phyloP scores from a whole-genome alignment of 2,329 filamentous ascomycete genomes.

The Fusarium lateritium region DNA sequence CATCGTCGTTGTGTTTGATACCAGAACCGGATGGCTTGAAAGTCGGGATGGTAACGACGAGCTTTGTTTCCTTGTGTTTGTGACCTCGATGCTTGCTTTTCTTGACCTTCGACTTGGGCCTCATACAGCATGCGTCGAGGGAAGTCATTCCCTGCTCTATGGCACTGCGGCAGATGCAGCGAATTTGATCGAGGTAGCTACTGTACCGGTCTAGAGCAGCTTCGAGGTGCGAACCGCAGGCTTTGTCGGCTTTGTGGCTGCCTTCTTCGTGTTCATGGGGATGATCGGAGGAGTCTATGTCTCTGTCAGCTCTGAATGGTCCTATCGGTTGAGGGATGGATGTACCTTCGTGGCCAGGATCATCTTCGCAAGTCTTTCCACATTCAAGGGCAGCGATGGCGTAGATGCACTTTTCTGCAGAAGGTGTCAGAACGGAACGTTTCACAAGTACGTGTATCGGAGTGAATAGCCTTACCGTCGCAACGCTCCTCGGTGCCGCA shows the following conservation, averaged over 20 bases:
- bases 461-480: not conserved
- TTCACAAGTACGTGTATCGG: no score
- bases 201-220: slow-evolving; percentile 55
- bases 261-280: slow-evolving; percentile 13
- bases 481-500: slow-evolving; percentile 21
- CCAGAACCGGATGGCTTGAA: not conserved
- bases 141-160: slow-evolving; percentile 48
- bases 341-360: slow-evolving; percentile 25
- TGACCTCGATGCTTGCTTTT: not conserved
- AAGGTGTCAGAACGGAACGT: rapidly evolving
- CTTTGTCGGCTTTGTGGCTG: slow-evolving; percentile 25
- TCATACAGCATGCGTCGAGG: slow-evolving; percentile 49
- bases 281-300: slow-evolving; percentile 3
- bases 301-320: no score
- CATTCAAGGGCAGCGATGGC: slow-evolving; percentile 30
- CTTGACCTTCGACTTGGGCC: not conserved
- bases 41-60: rapidly evolving
- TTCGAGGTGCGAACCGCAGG: slow-evolving; percentile 53
- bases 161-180: slow-evolving; percentile 56
- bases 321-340: no score
- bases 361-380: slow-evolving; percentile 20
- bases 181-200: slow-evolving; percentile 55
- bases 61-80: not conserved
- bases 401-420: slow-evolving; percentile 26
- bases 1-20: not conserved